These are phyloP conservation scores for Aegilops sharonensis DNA, from an alignment of 176 grass and related monocot genomes.

Conservation along the genomic window DNA sequence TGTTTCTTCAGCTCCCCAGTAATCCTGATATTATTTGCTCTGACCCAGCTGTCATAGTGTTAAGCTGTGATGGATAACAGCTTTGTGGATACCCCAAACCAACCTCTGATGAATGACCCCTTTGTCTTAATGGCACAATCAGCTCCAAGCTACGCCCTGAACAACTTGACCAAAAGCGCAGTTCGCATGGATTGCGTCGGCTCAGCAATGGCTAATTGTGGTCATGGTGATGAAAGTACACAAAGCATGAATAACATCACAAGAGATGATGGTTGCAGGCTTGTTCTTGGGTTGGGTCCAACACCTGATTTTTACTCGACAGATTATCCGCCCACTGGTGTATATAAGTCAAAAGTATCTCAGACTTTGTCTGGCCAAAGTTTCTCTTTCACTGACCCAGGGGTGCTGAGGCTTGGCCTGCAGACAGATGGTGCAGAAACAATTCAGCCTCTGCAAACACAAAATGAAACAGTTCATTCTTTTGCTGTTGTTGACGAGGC, in stretches of 20 bases:
- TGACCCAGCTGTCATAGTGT: background rate
- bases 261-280: conserved; percentile 58
- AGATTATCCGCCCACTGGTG: conserved; percentile 16
- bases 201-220: conserved; percentile 25
- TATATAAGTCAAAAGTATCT: conserved; percentile 39
- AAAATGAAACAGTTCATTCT: conserved; percentile 31
- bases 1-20: conserved; percentile 18
- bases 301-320: conserved; percentile 65
- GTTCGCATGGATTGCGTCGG: conserved; percentile 40
- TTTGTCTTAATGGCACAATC: conserved; percentile 28
- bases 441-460: conserved; percentile 14
- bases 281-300: conserved; percentile 81
- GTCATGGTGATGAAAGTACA: conserved; percentile 13
- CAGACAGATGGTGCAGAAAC: conserved; percentile 38
- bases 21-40: conserved; percentile 11
- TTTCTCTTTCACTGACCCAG: conserved; percentile 39
- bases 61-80: conserved; percentile 33
- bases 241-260: conserved; percentile 26
- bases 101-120: conserved; percentile 24
- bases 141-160: conserved; percentile 26
- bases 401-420: conserved; percentile 54
- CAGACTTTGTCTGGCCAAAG: conserved; percentile 29
- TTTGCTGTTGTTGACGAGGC: conserved; percentile 56
- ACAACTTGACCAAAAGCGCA: conserved; percentile 42
- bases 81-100: conserved; percentile 28